A percentile compares a stretch with the other conserved stretches of the same genome.
Evolutionary conservation across 768 basidiomycete genomes (phyloP).

Genomic region (Sporobolomyces roseus): DNA sequence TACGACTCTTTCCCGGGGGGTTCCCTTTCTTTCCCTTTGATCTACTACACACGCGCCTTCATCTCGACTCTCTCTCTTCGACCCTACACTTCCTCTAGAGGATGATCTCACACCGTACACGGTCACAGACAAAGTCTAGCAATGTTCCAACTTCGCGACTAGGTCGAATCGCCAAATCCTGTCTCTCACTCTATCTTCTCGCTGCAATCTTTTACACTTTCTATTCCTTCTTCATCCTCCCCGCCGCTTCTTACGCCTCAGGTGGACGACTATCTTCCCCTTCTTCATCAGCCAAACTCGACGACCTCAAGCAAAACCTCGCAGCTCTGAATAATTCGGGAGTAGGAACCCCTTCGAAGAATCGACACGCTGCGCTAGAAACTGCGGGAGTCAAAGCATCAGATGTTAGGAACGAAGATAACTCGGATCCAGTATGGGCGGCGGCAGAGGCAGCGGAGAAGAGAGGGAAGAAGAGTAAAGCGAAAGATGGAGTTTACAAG

Average conservation of each 20-base stretch:
- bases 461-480: constrained; percentile 33
- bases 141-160: constrained; percentile 6
- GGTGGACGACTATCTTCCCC: neutral
- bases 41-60: neutral
- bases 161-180: constrained; percentile 23
- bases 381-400: constrained; percentile 37
- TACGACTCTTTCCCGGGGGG: too few relatives aligned
- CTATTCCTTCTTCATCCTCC: constrained; percentile 34
- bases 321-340: neutral
- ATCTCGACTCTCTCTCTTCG: neutral
- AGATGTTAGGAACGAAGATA: constrained; percentile 38
- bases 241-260: constrained; percentile 22
- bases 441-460: constrained; percentile 36
- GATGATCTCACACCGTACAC: neutral
- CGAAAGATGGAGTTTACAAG: constrained; percentile 10
- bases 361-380: constrained; percentile 36
- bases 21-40: neutral
- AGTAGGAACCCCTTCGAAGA: constrained; percentile 9
- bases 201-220: constrained; percentile 41
- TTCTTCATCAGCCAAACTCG: neutral
- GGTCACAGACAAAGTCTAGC: neutral
- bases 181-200: constrained; percentile 38
- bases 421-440: constrained; percentile 34
- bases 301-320: neutral
- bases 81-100: neutral